Percentiles rank a stretch among this genome's conserved stretches.
Conservation (phyloP, 257 asterid species). For the Lavandula angustifolia region DNA sequence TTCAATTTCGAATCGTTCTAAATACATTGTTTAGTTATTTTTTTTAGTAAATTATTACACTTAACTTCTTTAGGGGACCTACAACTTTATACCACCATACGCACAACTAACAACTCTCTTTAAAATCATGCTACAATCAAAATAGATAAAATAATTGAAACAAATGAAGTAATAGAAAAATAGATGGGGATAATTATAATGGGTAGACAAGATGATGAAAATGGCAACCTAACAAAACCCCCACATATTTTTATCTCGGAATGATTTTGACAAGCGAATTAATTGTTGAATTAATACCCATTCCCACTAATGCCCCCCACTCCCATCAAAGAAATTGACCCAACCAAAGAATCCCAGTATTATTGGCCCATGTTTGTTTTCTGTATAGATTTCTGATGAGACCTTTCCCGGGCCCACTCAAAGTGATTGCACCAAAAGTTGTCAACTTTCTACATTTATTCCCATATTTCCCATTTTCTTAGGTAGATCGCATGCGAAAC, state of each 20-base stretch:
- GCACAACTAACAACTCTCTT: too few species aligned
- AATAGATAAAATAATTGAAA: too few species aligned
- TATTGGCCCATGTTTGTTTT: slow-evolving; percentile 45
- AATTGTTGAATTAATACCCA: slow-evolving; percentile 27
- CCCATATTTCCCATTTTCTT: slow-evolving; percentile 38
- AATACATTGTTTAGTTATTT: too few species aligned
- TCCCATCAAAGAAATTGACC: slow-evolving; percentile 33
- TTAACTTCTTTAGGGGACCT: too few species aligned
- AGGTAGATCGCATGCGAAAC: slow-evolving; percentile 22
- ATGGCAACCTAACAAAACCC: slow-evolving; percentile 37
- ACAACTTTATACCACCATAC: too few species aligned
- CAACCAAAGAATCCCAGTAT: slow-evolving; percentile 45
- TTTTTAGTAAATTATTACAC: too few species aligned
- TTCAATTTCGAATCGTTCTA: too few species aligned
- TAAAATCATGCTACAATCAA: too few species aligned
- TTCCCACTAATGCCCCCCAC: slow-evolving; percentile 35
- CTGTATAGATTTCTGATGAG: slow-evolving; percentile 31
- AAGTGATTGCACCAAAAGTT: slow-evolving; percentile 39
- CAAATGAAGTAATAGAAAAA: slow-evolving; percentile 19
- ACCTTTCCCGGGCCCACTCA: slow-evolving; percentile 34
- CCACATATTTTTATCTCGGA: slow-evolving; percentile 23
- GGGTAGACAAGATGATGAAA: slow-evolving; percentile 35
- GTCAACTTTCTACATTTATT: slow-evolving; percentile 39
- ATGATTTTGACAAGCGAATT: slow-evolving; percentile 34
- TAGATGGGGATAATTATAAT: slow-evolving; percentile 30